phyloP scores from a whole-genome alignment of 2,329 filamentous ascomycete species.

The Didymella glomerata region DNA sequence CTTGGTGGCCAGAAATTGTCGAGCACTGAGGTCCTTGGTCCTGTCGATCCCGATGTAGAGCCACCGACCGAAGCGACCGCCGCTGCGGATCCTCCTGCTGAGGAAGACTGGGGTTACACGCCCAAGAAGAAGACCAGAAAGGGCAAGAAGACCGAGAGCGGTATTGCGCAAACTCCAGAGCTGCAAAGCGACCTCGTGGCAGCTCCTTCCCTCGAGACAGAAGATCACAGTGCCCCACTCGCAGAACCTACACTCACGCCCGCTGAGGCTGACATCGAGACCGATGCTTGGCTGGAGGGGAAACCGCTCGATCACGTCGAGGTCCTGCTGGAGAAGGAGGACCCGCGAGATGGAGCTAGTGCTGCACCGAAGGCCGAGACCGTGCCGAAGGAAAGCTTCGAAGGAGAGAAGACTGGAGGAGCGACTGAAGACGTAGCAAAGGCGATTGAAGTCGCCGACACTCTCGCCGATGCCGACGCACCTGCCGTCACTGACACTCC shows the following conservation, averaged over 20 bases:
- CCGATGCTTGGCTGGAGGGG: conserved; percentile 13
- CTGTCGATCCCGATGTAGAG: background rate
- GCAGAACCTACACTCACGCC: background rate
- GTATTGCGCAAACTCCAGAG: conserved; percentile 16
- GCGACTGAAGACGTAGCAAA: background rate
- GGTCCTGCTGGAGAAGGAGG: conserved; percentile 16
- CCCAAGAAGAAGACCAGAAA: conserved; percentile 36
- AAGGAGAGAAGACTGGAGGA: background rate
- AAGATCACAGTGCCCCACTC: background rate
- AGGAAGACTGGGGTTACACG: conserved; percentile 22
- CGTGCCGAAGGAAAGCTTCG: background rate
- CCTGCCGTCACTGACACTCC: background rate
- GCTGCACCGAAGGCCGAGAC: background rate
- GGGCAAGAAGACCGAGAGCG: conserved; percentile 30
- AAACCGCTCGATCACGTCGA: conserved; percentile 6
- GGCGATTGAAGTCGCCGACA: background rate
- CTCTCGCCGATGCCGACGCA: conserved; percentile 22
- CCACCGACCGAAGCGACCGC: background rate
- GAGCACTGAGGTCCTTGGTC: background rate
- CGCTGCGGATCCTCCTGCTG: background rate
- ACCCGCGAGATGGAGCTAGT: conserved; percentile 2
- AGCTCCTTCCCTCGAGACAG: background rate
- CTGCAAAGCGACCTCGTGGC: conserved; percentile 9
- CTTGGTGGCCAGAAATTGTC: background rate
- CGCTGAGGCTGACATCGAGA: conserved; percentile 5